Conservation (phyloP, 2,329 filamentous ascomycete genomes). For the Botrytis medusae region DNA sequence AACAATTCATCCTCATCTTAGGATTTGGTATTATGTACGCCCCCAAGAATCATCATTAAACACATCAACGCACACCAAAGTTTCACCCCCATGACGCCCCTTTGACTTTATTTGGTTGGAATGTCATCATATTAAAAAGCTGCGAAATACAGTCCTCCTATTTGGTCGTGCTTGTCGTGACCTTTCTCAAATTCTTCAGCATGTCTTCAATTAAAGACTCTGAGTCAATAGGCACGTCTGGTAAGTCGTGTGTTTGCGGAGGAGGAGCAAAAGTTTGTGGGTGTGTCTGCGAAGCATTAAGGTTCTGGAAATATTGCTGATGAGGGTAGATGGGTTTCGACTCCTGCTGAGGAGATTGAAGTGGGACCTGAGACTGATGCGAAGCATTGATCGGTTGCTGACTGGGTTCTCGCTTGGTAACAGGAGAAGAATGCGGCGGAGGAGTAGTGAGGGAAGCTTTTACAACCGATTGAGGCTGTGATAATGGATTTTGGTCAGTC, state of each 20-base stretch:
- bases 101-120: neutral
- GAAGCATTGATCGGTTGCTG: conserved; percentile 16
- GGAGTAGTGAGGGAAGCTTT: conserved; percentile 12
- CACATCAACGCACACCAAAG: neutral
- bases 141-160: neutral
- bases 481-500: neutral
- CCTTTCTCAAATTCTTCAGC: conserved; percentile 50
- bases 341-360: conserved; percentile 16
- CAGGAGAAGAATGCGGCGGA: conserved; percentile 1
- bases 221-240: conserved; percentile 39
- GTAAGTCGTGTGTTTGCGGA: conserved; percentile 30
- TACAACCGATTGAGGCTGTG: conserved; percentile 7
- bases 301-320: conserved; percentile 32
- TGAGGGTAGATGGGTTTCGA: conserved; percentile 31
- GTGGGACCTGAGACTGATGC: conserved; percentile 15
- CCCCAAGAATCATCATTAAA: conserved; percentile 16
- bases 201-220: conserved; percentile 51
- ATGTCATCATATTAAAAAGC: neutral
- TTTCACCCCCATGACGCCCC: neutral
- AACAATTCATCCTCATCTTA: conserved; percentile 12
- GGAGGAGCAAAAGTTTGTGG: conserved; percentile 3
- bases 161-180: conserved; percentile 2
- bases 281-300: neutral
- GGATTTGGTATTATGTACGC: conserved; percentile 16
- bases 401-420: neutral